Evolutionary conservation across 139 green algal species (phyloP).

Genomic region (Volvox reticuliferus): DNA sequence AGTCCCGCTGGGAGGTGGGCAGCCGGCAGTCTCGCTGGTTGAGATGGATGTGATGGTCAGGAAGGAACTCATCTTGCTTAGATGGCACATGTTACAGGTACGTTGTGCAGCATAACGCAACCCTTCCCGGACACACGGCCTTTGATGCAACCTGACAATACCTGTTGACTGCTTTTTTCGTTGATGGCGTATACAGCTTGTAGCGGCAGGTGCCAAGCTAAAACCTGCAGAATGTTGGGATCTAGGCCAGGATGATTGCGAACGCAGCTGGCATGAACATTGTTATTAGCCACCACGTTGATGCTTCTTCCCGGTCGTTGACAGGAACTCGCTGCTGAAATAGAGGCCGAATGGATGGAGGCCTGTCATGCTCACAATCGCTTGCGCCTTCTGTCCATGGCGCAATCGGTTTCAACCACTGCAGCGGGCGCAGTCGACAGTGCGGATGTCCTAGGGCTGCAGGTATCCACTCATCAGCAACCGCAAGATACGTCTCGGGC

Average conservation of each 20-base stretch:
- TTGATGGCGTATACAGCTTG: no score
- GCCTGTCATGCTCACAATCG: slow-evolving; percentile 23
- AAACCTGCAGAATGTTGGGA: no score
- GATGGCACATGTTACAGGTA: slow-evolving; percentile 44
- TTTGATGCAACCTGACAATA: no score
- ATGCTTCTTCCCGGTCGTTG: background rate
- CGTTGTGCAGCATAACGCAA: background rate
- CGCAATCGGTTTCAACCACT: background rate
- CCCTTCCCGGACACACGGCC: no score
- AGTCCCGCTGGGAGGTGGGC: background rate
- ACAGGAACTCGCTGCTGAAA: slow-evolving; percentile 33
- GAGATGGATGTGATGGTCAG: slow-evolving; percentile 26
- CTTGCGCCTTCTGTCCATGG: slow-evolving; percentile 9
- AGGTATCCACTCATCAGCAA: background rate
- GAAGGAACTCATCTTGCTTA: slow-evolving; percentile 41
- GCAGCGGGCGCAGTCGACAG: background rate
- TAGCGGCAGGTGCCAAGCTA: no score
- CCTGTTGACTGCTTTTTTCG: no score
- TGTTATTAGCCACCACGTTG: no score
- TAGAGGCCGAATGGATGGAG: slow-evolving; percentile 26
- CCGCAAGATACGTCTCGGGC: background rate
- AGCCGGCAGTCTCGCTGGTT: background rate
- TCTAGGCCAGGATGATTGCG: no score
- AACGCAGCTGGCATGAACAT: no score
- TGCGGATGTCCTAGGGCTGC: no score